Percentiles rank a stretch among this genome's conserved stretches.
Evolutionary conservation across 148 eudicot species (phyloP).

Genomic region (Spergularia marina): DNA sequence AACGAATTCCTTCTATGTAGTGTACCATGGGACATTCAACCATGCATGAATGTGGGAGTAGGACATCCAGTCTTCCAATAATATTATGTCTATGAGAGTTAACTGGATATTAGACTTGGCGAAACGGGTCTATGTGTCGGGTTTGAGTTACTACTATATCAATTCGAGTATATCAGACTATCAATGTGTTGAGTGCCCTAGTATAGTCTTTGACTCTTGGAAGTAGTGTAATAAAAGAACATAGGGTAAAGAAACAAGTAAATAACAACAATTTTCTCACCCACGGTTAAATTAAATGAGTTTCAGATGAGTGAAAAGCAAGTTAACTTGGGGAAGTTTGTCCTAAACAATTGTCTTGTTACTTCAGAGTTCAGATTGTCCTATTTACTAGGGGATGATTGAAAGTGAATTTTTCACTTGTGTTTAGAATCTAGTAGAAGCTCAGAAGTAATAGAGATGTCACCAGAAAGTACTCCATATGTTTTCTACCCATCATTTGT

Average conservation of each 20-base stretch:
- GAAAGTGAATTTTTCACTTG: neutral
- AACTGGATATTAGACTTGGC: no score
- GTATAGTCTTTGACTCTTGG: no score
- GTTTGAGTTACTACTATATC: no score
- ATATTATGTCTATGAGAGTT: no score
- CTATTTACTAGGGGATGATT: neutral
- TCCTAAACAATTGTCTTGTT: neutral
- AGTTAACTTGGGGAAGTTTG: conserved; percentile 1
- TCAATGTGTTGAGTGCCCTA: no score
- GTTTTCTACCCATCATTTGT: neutral
- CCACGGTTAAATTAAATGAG: neutral
- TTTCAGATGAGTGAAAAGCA: neutral
- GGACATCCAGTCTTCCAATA: no score
- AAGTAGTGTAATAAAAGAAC: no score
- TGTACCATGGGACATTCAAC: no score
- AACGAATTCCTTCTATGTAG: neutral
- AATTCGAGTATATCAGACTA: no score
- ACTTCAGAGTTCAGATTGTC: neutral
- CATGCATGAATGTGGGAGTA: no score
- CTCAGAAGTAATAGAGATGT: neutral
- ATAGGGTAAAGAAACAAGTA: no score
- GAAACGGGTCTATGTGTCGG: no score
- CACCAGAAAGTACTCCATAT: neutral
- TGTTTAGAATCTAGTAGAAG: neutral
- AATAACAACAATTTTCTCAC: neutral